These are phyloP conservation scores for Ophiocordyceps camponoti-leonardi DNA, from an alignment of 2,329 filamentous ascomycete species.

Conservation along the genomic window DNA sequence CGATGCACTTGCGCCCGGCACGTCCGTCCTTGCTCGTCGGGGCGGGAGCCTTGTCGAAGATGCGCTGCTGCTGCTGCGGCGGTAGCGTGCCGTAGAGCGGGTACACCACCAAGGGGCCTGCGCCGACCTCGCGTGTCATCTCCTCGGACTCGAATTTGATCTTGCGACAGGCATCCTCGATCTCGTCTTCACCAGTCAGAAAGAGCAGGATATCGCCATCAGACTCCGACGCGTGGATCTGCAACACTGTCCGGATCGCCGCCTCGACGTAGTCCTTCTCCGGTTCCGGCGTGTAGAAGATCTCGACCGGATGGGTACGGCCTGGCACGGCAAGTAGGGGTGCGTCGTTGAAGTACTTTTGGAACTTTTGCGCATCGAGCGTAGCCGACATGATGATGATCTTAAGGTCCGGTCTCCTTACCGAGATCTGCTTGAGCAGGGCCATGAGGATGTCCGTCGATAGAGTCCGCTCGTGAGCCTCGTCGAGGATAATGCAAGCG, in stretches of 20 bases:
- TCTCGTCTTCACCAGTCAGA: slow-evolving; percentile 94
- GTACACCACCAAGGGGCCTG: slow-evolving; percentile 78
- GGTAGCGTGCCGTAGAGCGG: slow-evolving; percentile 88
- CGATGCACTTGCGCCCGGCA: slow-evolving; percentile 83
- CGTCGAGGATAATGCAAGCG: slow-evolving; percentile 95
- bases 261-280: slow-evolving; percentile 96
- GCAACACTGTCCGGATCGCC: slow-evolving; percentile 80
- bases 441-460: slow-evolving; percentile 97
- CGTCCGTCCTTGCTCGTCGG: slow-evolving; percentile 58
- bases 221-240: slow-evolving; percentile 84
- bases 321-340: slow-evolving; percentile 88
- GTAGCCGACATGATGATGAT: slow-evolving; percentile 99
- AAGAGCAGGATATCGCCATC: slow-evolving; percentile 92
- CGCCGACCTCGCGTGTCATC: slow-evolving; percentile 77
- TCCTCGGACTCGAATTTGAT: slow-evolving; percentile 84
- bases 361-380: slow-evolving; percentile 93
- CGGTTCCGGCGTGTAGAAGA: slow-evolving; percentile 94
- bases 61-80: slow-evolving; percentile 82
- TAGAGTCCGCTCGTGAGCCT: slow-evolving; percentile 93
- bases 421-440: slow-evolving; percentile 75
- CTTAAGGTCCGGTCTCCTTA: slow-evolving; percentile 75
- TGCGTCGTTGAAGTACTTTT: slow-evolving; percentile 89
- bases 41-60: slow-evolving; percentile 77
- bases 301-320: slow-evolving; percentile 90
- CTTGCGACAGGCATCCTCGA: slow-evolving; percentile 89